Evolutionary conservation across 805 yeast species (phyloP).

Genomic region (Saturnispora silvae): DNA sequence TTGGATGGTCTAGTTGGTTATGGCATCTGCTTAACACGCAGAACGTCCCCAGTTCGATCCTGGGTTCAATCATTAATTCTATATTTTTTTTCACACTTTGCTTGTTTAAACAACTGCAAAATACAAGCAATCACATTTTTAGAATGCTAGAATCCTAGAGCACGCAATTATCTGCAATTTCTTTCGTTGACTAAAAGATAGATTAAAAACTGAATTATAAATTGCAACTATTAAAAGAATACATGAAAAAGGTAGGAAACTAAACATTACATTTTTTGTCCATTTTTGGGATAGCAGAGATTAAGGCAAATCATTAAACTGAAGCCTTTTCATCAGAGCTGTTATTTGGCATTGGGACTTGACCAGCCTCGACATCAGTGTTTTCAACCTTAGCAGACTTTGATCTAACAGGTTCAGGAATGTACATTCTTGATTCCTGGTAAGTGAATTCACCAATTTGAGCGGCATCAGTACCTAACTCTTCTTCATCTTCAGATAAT

Average conservation of each 20-base stretch:
- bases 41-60: conserved; percentile 99
- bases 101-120: too few species aligned
- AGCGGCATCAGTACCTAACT: conserved; percentile 76
- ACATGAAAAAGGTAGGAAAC: too few species aligned
- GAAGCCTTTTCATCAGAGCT: conserved; percentile 17
- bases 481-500: conserved; percentile 78
- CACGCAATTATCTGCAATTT: too few species aligned
- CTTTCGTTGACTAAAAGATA: too few species aligned
- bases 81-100: too few species aligned
- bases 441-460: conserved; percentile 88
- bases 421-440: conserved; percentile 52
- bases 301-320: conserved; percentile 1
- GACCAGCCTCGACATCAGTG: conserved; percentile 18
- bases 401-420: conserved; percentile 67
- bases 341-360: conserved; percentile 20
- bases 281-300: too few species aligned
- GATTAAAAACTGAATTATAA: too few species aligned
- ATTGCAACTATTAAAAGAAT: too few species aligned
- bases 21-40: conserved; percentile 99
- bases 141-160: too few species aligned
- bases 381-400: conserved; percentile 15
- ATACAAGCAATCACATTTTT: too few species aligned
- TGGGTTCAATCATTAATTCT: conserved; percentile 93
- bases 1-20: conserved; percentile 99
- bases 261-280: too few species aligned